Conservation (phyloP, 345 rosid genomes). For the Melastoma malabathricum region DNA sequence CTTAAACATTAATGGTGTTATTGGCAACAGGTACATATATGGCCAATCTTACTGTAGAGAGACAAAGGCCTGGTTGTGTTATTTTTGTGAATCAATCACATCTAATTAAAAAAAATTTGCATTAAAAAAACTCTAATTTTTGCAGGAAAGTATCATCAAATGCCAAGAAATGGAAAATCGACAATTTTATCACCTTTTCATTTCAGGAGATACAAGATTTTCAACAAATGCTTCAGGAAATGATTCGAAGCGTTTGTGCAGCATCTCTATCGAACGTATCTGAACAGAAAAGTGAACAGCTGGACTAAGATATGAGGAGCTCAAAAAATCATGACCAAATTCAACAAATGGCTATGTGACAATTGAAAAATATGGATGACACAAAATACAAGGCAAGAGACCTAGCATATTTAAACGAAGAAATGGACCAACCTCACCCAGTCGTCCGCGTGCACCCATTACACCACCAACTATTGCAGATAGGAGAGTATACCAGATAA, state of each 20-base stretch:
- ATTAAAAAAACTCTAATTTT: no score
- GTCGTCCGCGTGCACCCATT: conserved; percentile 94
- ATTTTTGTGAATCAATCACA: no score
- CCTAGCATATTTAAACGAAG: background rate
- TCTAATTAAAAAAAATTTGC: no score
- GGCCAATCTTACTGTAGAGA: no score
- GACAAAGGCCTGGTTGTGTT: no score
- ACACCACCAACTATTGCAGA: conserved; percentile 96
- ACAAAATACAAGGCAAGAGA: no score
- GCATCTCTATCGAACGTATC: conserved; percentile 94
- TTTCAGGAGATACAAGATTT: conserved; percentile 63
- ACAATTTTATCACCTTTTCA: conserved; percentile 32
- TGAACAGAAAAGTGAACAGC: conserved; percentile 13
- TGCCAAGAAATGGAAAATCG: background rate
- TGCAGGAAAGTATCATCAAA: no score
- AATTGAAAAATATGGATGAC: background rate
- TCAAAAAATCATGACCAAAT: background rate
- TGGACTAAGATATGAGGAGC: background rate
- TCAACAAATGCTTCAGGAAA: conserved; percentile 84
- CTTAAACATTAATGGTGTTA: no score
- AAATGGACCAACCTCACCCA: conserved; percentile 70
- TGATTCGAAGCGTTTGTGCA: conserved; percentile 96
- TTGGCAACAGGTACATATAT: no score
- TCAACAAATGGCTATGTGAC: no score
- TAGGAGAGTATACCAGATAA: conserved; percentile 84